Base-by-base conservation (phyloP, 768 basidiomycete species). In the Boletus tomentosulus region DNA sequence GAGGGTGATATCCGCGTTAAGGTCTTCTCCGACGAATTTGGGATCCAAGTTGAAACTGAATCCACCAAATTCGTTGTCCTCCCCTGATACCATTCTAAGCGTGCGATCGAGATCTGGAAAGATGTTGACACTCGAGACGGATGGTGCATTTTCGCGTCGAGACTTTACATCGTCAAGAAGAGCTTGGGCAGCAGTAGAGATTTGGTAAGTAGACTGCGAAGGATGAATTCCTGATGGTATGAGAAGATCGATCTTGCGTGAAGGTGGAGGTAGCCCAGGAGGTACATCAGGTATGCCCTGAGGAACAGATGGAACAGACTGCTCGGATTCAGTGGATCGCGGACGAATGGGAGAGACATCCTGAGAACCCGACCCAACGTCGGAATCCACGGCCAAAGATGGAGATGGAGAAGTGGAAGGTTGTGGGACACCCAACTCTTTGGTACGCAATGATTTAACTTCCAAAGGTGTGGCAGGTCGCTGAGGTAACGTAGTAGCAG, bases 91-190 rank as follows among this genome's bases (percentile, higher is more conserved):
- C 46, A 81, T 84, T 64, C 87, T 83, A 43, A 94, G 74, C 19
- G 89, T 92, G 30, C 89, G 83, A 67, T 93, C 92, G 59, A 95
- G 84, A 58, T 95, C 92, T 10, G 92, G 93, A 79, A 95, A 95
- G 11, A 89, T 82, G 66, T 78, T 90, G 44, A 71, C 69, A 38
- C 73, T 67, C 8, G 75, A 63, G 11, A 69, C 56, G 13, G 76
- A 63, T 22, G 76, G 66, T 2, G 74, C 73, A 8, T 80, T 76
- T 60, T 91, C 87, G 43, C 91, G 79, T 33, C 91, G 76, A 22
- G 82, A 82, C 64, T 83, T 86, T 37, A 95, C 81, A 60, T 94
- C 92, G 53, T 93, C 89, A 44, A 95, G 75, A 44, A 95, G 76
- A 1, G 88, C 89, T 57, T 86, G 86, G 3, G 89, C 91, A 37